phyloP scores from a whole-genome alignment of 2,329 filamentous ascomycete species.

The Drechslera avenae region DNA sequence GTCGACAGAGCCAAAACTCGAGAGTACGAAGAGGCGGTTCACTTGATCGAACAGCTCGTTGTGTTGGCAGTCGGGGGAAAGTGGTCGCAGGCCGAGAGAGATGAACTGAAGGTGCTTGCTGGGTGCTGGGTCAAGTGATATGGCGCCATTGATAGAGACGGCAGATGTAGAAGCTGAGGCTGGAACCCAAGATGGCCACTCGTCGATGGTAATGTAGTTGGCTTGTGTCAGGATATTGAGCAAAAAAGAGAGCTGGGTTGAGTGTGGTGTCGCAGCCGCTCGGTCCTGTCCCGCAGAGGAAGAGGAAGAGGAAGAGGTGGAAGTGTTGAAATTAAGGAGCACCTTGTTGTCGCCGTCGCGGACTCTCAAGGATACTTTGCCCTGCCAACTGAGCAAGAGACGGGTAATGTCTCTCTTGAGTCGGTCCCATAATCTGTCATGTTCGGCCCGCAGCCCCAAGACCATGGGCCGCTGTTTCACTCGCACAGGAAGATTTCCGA shows the following conservation, averaged over 20 bases:
- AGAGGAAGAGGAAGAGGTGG: constrained; percentile 1
- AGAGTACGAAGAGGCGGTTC: constrained; percentile 76
- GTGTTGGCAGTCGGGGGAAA: constrained; percentile 61
- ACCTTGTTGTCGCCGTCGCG: constrained; percentile 56
- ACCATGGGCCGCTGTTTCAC: constrained; percentile 74
- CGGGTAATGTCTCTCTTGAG: constrained; percentile 65
- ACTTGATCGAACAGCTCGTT: constrained; percentile 77
- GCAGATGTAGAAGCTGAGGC: constrained; percentile 68
- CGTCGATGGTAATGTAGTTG: constrained; percentile 61
- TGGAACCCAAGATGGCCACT: constrained; percentile 68
- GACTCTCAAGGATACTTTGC: constrained; percentile 62
- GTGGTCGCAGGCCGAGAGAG: constrained; percentile 72
- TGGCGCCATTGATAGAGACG: constrained; percentile 69
- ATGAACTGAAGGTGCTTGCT: constrained; percentile 80
- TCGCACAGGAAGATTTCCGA: constrained; percentile 88
- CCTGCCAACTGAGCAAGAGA: constrained; percentile 73
- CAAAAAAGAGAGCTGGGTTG: constrained; percentile 27
- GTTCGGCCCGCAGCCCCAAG: constrained; percentile 57
- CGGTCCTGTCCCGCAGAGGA: not conserved
- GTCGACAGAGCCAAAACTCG: constrained; percentile 72
- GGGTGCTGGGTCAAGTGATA: constrained; percentile 73
- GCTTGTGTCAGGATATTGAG: constrained; percentile 66
- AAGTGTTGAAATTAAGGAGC: constrained; percentile 41
- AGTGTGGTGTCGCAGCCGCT: constrained; percentile 12
- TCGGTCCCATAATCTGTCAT: constrained; percentile 68